These are phyloP conservation scores for Immersiella caudata DNA, from an alignment of 495 filamentous ascomycete genomes.

Conservation along the genomic window DNA sequence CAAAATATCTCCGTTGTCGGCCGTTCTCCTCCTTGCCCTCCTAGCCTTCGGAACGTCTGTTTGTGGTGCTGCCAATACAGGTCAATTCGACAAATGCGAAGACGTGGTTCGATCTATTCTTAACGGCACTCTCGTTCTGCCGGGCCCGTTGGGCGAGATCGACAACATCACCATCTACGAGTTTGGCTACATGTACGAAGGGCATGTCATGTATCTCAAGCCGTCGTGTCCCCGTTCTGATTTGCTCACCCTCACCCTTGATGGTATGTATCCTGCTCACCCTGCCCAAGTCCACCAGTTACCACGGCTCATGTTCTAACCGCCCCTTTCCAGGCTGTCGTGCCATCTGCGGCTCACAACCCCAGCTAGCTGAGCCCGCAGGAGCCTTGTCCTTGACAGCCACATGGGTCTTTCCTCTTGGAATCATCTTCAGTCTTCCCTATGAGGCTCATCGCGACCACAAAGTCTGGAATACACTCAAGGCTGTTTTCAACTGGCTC, in stretches of 20 bases:
- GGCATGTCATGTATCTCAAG: neutral
- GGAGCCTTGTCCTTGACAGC: conserved; percentile 6
- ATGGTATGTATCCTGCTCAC: neutral
- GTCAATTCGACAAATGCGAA: conserved; percentile 2
- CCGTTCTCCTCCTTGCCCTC: neutral
- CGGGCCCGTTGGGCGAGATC: neutral
- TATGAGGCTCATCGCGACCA: conserved; percentile 7
- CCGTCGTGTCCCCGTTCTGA: neutral
- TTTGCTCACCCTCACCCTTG: neutral
- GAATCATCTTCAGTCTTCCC: conserved; percentile 13
- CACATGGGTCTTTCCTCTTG: conserved; percentile 17
- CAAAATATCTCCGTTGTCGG: neutral
- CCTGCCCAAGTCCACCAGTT: neutral
- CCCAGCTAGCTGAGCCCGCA: neutral
- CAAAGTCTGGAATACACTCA: neutral
- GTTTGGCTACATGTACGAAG: neutral
- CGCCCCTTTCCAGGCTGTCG: neutral
- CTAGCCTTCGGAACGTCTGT: neutral
- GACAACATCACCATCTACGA: neutral
- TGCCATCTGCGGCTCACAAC: neutral
- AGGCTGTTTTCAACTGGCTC: conserved; percentile 16
- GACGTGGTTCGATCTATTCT: neutral
- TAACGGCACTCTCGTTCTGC: neutral
- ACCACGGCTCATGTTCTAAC: neutral
- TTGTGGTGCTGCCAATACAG: neutral